phyloP scores from a whole-genome alignment of 2,329 filamentous ascomycete genomes.

The Phyllosticta paracitricarpa region DNA sequence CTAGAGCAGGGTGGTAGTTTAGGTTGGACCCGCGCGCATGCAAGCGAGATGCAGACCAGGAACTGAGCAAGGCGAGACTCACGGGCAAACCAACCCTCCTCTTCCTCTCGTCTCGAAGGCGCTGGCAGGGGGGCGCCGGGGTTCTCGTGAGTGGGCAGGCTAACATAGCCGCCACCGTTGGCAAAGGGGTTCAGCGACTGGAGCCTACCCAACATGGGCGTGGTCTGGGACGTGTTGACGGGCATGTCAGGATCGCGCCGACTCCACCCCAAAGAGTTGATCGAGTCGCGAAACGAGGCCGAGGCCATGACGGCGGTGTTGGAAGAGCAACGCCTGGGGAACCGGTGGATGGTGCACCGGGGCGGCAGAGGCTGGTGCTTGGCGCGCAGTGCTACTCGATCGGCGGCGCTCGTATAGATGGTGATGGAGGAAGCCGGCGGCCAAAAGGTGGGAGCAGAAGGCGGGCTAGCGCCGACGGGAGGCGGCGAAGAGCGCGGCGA shows the following conservation, averaged over 20 bases:
- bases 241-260: slow-evolving; percentile 69
- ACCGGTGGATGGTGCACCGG: slow-evolving; percentile 5
- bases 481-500: slow-evolving; percentile 22
- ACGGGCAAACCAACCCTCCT: slow-evolving; percentile 93
- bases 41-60: slow-evolving; percentile 29
- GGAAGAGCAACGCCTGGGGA: not conserved
- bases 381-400: slow-evolving; percentile 5
- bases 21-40: slow-evolving; percentile 21
- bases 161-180: slow-evolving; percentile 77
- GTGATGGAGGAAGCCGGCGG: slow-evolving; percentile 3
- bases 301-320: slow-evolving; percentile 59
- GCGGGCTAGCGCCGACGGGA: slow-evolving; percentile 7
- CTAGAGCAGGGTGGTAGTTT: slow-evolving; percentile 3
- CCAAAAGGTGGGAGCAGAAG: not conserved
- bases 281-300: slow-evolving; percentile 80
- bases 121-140: slow-evolving; percentile 80
- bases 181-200: slow-evolving; percentile 83
- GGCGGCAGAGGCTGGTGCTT: slow-evolving; percentile 8
- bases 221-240: slow-evolving; percentile 60
- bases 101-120: slow-evolving; percentile 76
- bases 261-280: slow-evolving; percentile 92
- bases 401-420: slow-evolving; percentile 7
- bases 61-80: slow-evolving; percentile 46
- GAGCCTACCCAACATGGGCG: slow-evolving; percentile 69
- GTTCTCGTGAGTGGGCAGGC: slow-evolving; percentile 74